Conservation (phyloP, 306 rosid genomes). For the Herpetospermum pedunculosum region DNA sequence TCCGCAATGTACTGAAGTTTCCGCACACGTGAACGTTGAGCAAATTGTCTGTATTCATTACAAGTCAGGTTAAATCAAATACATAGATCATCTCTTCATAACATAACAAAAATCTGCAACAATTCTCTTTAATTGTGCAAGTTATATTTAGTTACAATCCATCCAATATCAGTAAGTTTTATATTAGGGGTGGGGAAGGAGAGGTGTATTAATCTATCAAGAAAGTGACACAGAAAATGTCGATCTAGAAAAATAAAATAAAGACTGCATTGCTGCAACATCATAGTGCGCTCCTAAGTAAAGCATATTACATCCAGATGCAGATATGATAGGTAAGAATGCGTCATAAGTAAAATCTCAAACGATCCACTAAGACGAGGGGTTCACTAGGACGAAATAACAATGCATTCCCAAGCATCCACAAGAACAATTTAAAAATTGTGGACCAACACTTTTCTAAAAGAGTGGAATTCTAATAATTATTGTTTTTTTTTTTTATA, state of each 20-base stretch:
- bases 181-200: neutral
- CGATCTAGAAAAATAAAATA: neutral
- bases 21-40: conserved; percentile 71
- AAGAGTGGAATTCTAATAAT: neutral
- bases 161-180: neutral
- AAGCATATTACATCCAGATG: neutral
- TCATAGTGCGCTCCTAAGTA: neutral
- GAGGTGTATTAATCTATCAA: neutral
- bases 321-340: neutral
- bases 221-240: neutral
- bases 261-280: neutral
- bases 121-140: neutral
- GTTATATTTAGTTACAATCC: neutral
- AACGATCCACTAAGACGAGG: neutral
- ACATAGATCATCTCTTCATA: neutral
- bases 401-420: neutral
- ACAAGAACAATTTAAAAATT: neutral
- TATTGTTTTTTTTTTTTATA: no score
- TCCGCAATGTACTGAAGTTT: conserved; percentile 72
- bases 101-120: neutral
- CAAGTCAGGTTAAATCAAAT: conserved; percentile 8
- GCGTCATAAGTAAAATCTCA: neutral
- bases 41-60: conserved; percentile 50
- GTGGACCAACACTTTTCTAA: neutral
- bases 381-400: neutral